Evolutionary conservation across 2,329 filamentous ascomycete species (phyloP), one percentile per base, ranked within the genome.

Genomic region (Aureobasidium vineae): DNA sequence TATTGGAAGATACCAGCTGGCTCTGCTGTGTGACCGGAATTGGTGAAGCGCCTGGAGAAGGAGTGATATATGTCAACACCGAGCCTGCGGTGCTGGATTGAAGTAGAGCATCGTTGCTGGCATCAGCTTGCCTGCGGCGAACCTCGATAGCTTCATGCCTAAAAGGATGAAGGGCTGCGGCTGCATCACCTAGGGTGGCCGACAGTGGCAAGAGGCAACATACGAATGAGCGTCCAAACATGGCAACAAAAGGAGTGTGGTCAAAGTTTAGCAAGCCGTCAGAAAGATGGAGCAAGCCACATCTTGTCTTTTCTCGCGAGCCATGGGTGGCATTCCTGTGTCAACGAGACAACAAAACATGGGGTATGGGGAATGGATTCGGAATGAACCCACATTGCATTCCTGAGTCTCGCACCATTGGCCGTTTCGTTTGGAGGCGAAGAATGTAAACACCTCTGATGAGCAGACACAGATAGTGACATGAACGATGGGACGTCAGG

Each of bases 1-100:
- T 71, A 68, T 76, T 81, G 0, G 78, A 78, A 10, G 77, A 78
- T 28, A 80, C 73, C 11, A 80, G 71, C 68, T 81, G 79, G 70
- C 79, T 80, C 67, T 80, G 76, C 33, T 73, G 67, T 1, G 78
- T 80, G 11, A 81, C 72, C 16, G 78, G 72, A 2, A 81, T 70
- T 0, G 77, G 75, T 19, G 73, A 71, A n/a, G 79, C 79, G 60
- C 76, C 76, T 2, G 79, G 79, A 13, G 79, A 81, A 4, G 79
- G 79, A 41, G 75, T 79, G 28, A 81, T 72, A 47, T 77, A 72
- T 40, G 76, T 77, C 64, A 77, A 70, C 23, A 78, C 71, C 13
- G 69, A 53, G n/a, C 68, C 57, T 23, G 70, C 64, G 28, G 69
- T 40, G 49, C 56, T 63, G 8, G 40, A 41, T 19, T 28, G 26